Conservation (phyloP, 371 early-diverging fungal genomes). For the Mucor racemosus region DNA sequence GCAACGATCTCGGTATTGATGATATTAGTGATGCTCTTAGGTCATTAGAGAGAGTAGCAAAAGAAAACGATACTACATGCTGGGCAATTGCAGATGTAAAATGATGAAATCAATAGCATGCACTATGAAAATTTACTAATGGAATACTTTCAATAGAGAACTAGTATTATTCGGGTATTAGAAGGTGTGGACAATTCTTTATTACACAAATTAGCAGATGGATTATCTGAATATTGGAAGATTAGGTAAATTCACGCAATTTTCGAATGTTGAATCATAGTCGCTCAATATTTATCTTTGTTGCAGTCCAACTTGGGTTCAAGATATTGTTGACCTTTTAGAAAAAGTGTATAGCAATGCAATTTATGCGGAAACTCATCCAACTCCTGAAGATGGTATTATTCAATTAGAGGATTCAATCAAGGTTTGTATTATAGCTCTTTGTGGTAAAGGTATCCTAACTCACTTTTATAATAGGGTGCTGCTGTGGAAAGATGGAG, state of each 20-base stretch:
- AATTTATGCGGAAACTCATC: constrained; percentile 26
- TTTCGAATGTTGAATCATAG: neutral
- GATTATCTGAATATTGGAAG: constrained; percentile 38
- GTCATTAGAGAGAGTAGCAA: constrained; percentile 32
- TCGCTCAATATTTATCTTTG: neutral
- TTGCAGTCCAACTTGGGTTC: constrained; percentile 30
- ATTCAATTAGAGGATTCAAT: constrained; percentile 33
- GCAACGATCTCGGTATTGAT: constrained; percentile 36
- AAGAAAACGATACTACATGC: constrained; percentile 27
- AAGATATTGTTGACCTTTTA: constrained; percentile 27
- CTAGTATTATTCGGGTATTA: constrained; percentile 20
- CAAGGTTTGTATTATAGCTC: constrained; percentile 20
- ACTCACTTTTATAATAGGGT: constrained; percentile 17
- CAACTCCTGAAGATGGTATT: constrained; percentile 17
- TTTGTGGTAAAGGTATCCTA: neutral
- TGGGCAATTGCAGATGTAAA: constrained; percentile 50
- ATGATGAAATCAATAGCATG: neutral
- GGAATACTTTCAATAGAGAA: neutral
- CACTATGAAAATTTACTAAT: neutral
- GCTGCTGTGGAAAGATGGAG: constrained; percentile 41
- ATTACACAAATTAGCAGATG: constrained; percentile 20
- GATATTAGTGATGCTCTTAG: constrained; percentile 43
- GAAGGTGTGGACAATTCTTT: constrained; percentile 27
- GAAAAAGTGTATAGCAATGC: constrained; percentile 34
- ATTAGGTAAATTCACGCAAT: constrained; percentile 16